A percentile compares a stretch with the other conserved stretches of the same genome.
phyloP scores from a whole-genome alignment of 768 basidiomycete genomes.

The Lentinula aciculospora region DNA sequence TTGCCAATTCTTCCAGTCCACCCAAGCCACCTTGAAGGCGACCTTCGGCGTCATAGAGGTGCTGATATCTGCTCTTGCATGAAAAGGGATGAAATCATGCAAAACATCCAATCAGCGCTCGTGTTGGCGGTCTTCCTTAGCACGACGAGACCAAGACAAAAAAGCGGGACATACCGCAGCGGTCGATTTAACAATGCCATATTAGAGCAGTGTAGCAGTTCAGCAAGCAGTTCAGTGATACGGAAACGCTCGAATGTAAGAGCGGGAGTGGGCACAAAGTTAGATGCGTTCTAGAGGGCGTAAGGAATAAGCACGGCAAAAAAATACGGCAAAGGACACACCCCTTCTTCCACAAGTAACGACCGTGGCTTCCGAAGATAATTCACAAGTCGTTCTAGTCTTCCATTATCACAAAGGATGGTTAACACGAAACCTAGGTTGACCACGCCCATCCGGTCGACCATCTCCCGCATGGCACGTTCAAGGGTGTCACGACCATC shows the following conservation, averaged over 20 bases:
- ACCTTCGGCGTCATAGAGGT: slow-evolving; percentile 78
- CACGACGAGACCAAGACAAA: background rate
- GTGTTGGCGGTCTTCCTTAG: background rate
- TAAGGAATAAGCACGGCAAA: background rate
- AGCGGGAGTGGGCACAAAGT: slow-evolving; percentile 32
- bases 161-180: slow-evolving; percentile 27
- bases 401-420: slow-evolving; percentile 49
- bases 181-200: slow-evolving; percentile 93
- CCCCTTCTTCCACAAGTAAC: background rate
- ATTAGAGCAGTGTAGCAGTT: slow-evolving; percentile 95
- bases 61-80: slow-evolving; percentile 29
- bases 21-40: slow-evolving; percentile 83
- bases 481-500: slow-evolving; percentile 66
- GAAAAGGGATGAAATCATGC: background rate
- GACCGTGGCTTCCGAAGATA: slow-evolving; percentile 63
- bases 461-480: slow-evolving; percentile 72
- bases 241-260: slow-evolving; percentile 94
- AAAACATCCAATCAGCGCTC: slow-evolving; percentile 2
- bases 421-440: slow-evolving; percentile 81
- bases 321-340: background rate
- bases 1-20: slow-evolving; percentile 81
- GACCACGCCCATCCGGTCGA: slow-evolving; percentile 83
- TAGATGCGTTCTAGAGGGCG: background rate
- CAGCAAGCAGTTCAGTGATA: slow-evolving; percentile 94
- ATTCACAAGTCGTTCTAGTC: slow-evolving; percentile 62